Percentiles rank a stretch among this genome's conserved stretches.
phyloP scores from a whole-genome alignment of 805 yeast species.

The Yueomyces sinensis region DNA sequence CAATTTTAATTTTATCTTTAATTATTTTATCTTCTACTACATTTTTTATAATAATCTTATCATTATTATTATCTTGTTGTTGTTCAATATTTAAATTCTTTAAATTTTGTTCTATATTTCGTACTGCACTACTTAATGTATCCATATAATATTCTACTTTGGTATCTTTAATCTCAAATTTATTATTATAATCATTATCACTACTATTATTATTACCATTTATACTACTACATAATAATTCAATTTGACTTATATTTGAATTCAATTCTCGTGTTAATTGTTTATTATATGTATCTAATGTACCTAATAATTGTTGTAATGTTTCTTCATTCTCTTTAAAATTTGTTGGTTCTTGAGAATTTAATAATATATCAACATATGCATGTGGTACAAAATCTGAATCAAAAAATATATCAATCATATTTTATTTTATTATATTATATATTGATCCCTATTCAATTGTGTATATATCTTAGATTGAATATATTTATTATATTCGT shows the following conservation, averaged over 20 bases:
- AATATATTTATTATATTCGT: too few relatives aligned
- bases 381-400: constrained; percentile 50
- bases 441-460: too few relatives aligned
- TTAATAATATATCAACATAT: constrained; percentile 49
- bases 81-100: too few relatives aligned
- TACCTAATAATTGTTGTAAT: constrained; percentile 39
- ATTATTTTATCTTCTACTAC: neutral
- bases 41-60: neutral
- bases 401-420: constrained; percentile 48
- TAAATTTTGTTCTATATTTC: constrained; percentile 40
- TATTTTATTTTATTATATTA: too few relatives aligned
- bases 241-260: constrained; percentile 33
- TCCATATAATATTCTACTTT: constrained; percentile 56
- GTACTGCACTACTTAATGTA: constrained; percentile 43
- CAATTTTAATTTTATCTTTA: neutral
- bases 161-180: constrained; percentile 26
- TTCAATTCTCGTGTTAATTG: constrained; percentile 44
- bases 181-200: too few relatives aligned
- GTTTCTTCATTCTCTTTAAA: constrained; percentile 32
- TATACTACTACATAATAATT: constrained; percentile 29
- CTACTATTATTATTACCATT: constrained; percentile 6
- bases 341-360: constrained; percentile 23
- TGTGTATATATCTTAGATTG: too few relatives aligned
- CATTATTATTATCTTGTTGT: neutral
- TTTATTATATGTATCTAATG: constrained; percentile 49